Conservation (phyloP, 148 eudicot genomes). For the Vaccinium corymbosum region DNA sequence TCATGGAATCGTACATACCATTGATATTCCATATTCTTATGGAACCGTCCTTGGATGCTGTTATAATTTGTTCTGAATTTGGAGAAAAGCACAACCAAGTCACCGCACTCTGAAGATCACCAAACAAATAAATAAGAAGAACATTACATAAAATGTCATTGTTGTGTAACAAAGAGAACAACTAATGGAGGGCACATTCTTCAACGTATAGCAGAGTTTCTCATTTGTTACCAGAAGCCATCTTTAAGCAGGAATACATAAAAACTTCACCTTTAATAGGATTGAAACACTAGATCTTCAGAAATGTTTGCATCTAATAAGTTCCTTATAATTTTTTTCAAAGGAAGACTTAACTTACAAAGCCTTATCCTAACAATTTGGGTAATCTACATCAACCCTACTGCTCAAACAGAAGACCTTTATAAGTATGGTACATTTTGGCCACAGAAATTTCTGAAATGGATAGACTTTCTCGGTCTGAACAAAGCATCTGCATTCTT, state of each 20-base stretch:
- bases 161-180: not conserved
- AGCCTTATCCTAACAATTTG: not conserved
- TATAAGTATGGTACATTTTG: not conserved
- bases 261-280: not conserved
- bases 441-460: not conserved
- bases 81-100: slow-evolving; percentile 94
- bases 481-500: not conserved
- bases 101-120: slow-evolving; percentile 79
- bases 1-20: slow-evolving; percentile 44
- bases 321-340: slow-evolving; percentile 4
- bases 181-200: not conserved
- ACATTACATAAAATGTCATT: not conserved
- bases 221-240: not conserved
- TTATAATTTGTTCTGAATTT: slow-evolving; percentile 82
- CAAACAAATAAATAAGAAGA: not conserved
- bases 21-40: slow-evolving; percentile 94
- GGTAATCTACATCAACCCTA: not conserved
- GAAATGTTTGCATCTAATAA: not conserved
- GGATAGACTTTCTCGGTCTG: not conserved
- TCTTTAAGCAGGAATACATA: not conserved
- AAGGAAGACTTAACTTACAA: not conserved
- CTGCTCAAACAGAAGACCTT: not conserved
- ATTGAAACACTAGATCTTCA: slow-evolving; percentile 7
- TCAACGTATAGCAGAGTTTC: not conserved
- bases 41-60: slow-evolving; percentile 95